Evolutionary conservation across 2,329 filamentous ascomycete species (phyloP), one percentile per base, ranked within the genome.

Genomic region (Zalaria obscura): DNA sequence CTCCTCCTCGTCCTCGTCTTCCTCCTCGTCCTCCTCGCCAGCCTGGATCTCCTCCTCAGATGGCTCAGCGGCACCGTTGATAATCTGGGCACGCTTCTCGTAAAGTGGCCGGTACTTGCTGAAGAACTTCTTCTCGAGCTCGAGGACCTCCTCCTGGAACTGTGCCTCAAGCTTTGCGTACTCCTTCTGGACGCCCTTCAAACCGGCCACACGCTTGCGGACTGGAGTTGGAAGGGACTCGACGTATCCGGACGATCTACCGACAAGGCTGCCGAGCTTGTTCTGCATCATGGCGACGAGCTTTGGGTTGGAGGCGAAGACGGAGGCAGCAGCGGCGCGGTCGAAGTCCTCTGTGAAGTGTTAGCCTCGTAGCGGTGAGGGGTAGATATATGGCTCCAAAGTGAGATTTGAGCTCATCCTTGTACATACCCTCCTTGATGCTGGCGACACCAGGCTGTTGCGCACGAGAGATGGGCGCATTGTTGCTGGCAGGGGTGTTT

Each of bases 111-210:
- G 93, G 69, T 95, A 98, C 69, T 96, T 96, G 68, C 84, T 85
- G 56, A 96, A 96, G 68, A 94, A 98, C 70, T 95, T 95, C 78
- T 98, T 98, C 75, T 98, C 91, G 27, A 98, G 77, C 65, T 95
- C 81, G 45, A 98, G 76, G 47, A 98, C 88, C 69, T 96, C 93
- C 66, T 96, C 88, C 65, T 98, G 93, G 67, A 98, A 96, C 67
- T 95, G 82, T 41, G 87, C 85, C 73, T 98, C 93, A 55, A 98
- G 80, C 70, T 96, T 95, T 47, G 89, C 85, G 70, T 98, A 91
- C 57, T 96, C 88, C 68, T 95, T 95, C 69, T 98, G 91, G 54
- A 98, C 87, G 53, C 89, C 93, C 72, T 96, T 95, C 48, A 98
- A 75, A 52, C 91, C 93, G 47, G 88, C 80, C 50, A 98, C 89